Base-by-base conservation (phyloP, 176 grass and related monocot species). In the Bothriochloa decipiens region DNA sequence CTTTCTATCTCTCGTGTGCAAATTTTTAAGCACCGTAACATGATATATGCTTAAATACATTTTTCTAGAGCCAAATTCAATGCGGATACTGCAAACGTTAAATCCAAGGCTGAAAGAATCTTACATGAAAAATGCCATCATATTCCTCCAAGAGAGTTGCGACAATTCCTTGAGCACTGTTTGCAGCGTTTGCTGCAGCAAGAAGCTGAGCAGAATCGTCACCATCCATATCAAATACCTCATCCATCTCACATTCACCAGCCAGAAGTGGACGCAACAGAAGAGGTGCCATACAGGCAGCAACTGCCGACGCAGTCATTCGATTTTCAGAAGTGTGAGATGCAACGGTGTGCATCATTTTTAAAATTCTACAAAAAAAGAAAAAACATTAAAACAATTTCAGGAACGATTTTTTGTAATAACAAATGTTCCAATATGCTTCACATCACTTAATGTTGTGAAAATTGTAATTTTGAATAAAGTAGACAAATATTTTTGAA, bases 181-280 rank as follows among this genome's bases (percentile, higher is more conserved):
- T 99, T 76, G 97, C 97, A 15, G 97, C 97, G 80, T 94, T 96
- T 86, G 97, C 97, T 66, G 97, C 97, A 82, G 97, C 93, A 80
- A 99, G 88, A 86, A 99, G 93, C 91, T 96, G 97, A 72, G 93
- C 97, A 87, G 97, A 94, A 88, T 83, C 89, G n/a, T 99, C 97
- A 42, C 90, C 97, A 66, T 85, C 89, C 71, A 88, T 85, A 57
- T 96, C 97, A 84, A 99, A 96, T 43, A 91, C 91, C 43, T 94
- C 93, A 50, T 99, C 97, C 97, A 99, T 92, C 83, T 99, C 97
- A 64, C 97, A 99, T 90, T 99, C 97, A 86, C 97, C 97, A 65
- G 97, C 97, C 65, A 99, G 91, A 92, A 99, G 97, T 29, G 97
- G 93, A 9, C 93, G 90, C 26, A 99, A 43, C 86, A 99, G 87